Percentiles rank a stretch among this genome's conserved stretches.
These are phyloP conservation scores for Colletotrichum limetticola DNA, from an alignment of 2,329 filamentous ascomycete species.

Conservation along the genomic window DNA sequence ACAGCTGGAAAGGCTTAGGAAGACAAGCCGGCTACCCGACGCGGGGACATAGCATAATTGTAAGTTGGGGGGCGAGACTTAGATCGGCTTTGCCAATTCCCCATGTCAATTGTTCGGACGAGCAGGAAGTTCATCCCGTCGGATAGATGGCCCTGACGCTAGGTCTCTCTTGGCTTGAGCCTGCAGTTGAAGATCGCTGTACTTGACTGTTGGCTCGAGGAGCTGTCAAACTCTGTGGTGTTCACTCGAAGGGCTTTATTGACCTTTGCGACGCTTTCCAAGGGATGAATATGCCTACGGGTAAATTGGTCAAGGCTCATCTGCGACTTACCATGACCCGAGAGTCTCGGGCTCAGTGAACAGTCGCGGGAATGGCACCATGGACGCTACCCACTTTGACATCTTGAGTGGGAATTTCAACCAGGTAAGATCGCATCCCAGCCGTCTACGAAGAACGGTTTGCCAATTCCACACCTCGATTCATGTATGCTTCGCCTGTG, in stretches of 20 bases:
- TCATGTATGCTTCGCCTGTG: background rate
- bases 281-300: background rate
- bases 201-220: background rate
- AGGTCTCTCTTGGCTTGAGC: background rate
- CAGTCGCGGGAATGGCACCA: background rate
- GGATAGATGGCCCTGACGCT: background rate
- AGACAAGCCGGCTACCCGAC: background rate
- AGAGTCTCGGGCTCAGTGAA: background rate
- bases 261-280: background rate
- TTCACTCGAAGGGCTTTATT: too few species aligned
- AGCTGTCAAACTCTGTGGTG: background rate
- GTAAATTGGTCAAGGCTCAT: too few species aligned
- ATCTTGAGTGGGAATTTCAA: background rate
- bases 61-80: background rate
- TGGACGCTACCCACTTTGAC: background rate
- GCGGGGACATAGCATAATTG: background rate
- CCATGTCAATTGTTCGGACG: background rate
- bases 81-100: background rate
- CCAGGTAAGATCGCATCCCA: slow-evolving; percentile 20
- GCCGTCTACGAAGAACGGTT: background rate
- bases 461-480: background rate
- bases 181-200: background rate
- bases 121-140: slow-evolving; percentile 13
- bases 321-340: background rate
- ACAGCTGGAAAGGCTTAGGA: background rate